Evolutionary conservation across 306 rosid genomes (phyloP).

Genomic region (Sicyos baderoa): DNA sequence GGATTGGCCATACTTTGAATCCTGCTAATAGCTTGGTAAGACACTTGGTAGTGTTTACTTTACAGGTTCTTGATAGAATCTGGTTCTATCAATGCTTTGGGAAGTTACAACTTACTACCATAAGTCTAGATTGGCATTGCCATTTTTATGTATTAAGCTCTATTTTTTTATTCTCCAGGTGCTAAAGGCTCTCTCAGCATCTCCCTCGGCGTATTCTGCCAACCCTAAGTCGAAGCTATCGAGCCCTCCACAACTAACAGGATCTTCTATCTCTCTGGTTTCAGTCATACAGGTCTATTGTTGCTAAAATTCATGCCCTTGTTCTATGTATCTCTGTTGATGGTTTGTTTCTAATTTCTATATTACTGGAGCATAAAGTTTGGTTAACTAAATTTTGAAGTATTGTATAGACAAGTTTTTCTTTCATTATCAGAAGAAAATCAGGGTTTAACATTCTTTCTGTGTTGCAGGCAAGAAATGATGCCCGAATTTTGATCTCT

Average conservation of each 20-base stretch:
- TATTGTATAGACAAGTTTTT: not conserved
- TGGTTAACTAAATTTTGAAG: not conserved
- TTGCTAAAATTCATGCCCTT: not conserved
- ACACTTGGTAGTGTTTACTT: constrained; percentile 15
- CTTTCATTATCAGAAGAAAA: too few relatives aligned
- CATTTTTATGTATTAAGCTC: not conserved
- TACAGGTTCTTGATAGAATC: constrained; percentile 10
- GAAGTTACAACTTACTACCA: not conserved
- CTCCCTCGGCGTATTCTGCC: constrained; percentile 86
- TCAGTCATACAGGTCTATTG: constrained; percentile 67
- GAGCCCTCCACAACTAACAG: constrained; percentile 80
- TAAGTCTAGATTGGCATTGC: constrained; percentile 18
- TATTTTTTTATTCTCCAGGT: constrained; percentile 40
- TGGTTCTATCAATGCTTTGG: constrained; percentile 5
- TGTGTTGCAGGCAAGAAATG: constrained; percentile 76
- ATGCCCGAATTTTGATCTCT: constrained; percentile 86
- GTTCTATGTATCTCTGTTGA: not conserved
- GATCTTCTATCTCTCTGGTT: constrained; percentile 76
- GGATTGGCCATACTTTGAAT: constrained; percentile 80
- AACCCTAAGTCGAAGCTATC: constrained; percentile 71
- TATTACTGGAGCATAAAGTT: not conserved
- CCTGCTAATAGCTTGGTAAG: constrained; percentile 83
- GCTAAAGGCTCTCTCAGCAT: constrained; percentile 80
- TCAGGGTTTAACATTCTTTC: not conserved
- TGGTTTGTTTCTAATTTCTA: not conserved